Base-by-base conservation (phyloP, 768 basidiomycete species). In the Boletus vinaceobasis region DNA sequence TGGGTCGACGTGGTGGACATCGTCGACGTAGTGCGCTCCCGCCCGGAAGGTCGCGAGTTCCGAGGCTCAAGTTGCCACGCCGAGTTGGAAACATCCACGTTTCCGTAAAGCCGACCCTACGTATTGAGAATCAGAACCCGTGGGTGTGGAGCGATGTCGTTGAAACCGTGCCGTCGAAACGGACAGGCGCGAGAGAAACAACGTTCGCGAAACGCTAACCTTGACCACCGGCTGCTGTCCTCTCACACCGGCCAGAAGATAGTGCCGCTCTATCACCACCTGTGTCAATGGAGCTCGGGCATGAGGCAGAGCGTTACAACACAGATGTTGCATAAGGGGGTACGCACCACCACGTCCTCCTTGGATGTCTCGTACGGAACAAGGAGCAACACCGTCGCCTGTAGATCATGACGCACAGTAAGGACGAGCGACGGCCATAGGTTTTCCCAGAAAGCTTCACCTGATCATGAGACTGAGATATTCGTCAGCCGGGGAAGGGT, bases 41-140 rank as follows among this genome's bases (percentile, higher is more conserved):
- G 77, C 15, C 77, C 74, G 0, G 83, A 79, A 39, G 78, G 73
- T 8, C 70, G 64, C 21, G 80, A 75, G 14, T 72, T 71, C 33
- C 79, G 81, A n/a, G 86, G 83, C 66, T 92, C 90, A 19, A 92
- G 81, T 65, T 90, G 87, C 90, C 90, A 92, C 33, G 83, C 76
- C 4, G 88, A 90, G 39, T 77, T 84, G 6, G 77, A 66, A 2
- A 79, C 79, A 69, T 88, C 85, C 44, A 92, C 79, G 40, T 76
- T 75, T 59, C 85, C 83, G 60, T 90, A 92, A 38, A 91, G 74
- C 40, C 82, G 82, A 50, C 90, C 90, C 90, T 92, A 58, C 6
- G 47, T 19, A 47, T 35, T 1, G 33, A 31, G 32, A 26, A 14
- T 52, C 37, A 50, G 58, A 47, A 48, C 15, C 26, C 42, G 23